Evolutionary conservation across 768 basidiomycete genomes (phyloP).

Genomic region (Rhizopogon rudus): DNA sequence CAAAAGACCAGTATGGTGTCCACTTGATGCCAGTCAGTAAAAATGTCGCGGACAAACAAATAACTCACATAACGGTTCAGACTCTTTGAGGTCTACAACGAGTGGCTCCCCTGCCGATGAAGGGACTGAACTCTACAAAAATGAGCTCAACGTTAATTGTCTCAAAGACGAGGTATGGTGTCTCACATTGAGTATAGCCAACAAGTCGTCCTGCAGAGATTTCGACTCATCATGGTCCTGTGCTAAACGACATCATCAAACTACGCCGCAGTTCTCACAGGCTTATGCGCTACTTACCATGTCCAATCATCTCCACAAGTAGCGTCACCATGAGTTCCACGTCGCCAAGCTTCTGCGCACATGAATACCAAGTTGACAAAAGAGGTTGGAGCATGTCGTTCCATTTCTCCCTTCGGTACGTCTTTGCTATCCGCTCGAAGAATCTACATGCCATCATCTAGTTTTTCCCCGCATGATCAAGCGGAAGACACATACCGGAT

Average conservation of each 20-base stretch:
- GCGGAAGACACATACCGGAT: slow-evolving; percentile 53
- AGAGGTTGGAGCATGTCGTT: slow-evolving; percentile 66
- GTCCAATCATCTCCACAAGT: slow-evolving; percentile 79
- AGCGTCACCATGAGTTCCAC: slow-evolving; percentile 71
- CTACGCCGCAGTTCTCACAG: not conserved
- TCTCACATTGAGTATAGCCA: slow-evolving; percentile 66
- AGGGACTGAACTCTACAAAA: slow-evolving; percentile 64
- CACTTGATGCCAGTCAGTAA: slow-evolving; percentile 40
- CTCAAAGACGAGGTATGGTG: not conserved
- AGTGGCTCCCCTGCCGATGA: slow-evolving; percentile 50
- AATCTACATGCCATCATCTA: slow-evolving; percentile 49
- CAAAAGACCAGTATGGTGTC: slow-evolving; percentile 68
- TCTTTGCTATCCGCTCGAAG: slow-evolving; percentile 88
- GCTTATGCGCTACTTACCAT: slow-evolving; percentile 42
- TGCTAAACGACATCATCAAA: slow-evolving; percentile 21
- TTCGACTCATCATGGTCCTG: slow-evolving; percentile 42
- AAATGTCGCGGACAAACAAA: slow-evolving; percentile 2
- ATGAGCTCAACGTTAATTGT: not conserved
- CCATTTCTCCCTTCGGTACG: slow-evolving; percentile 87
- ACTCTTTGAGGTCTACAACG: slow-evolving; percentile 58
- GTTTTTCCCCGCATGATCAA: not conserved
- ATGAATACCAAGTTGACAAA: slow-evolving; percentile 76
- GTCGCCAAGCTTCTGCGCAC: slow-evolving; percentile 73
- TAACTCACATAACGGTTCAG: slow-evolving; percentile 55
- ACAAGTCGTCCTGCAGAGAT: slow-evolving; percentile 61